phyloP scores from a whole-genome alignment of 202 grass and related monocot genomes.

The Schoenoplectus tabernaemontani region DNA sequence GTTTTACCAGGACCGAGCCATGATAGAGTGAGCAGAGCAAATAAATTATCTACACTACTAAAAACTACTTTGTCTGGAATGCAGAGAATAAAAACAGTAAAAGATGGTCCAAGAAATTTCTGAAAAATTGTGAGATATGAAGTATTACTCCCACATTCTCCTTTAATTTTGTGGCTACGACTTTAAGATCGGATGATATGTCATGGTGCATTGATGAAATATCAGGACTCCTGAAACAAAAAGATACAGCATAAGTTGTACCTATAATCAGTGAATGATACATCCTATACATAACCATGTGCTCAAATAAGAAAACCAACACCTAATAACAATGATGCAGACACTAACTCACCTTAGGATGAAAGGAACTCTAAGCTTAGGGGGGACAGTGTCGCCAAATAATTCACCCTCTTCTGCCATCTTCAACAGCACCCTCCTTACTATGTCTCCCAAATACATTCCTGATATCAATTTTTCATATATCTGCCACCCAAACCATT shows the following conservation, averaged over 20 bases:
- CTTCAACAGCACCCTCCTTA: constrained; percentile 67
- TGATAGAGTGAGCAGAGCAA: background rate
- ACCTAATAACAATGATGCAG: background rate
- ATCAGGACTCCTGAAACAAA: constrained; percentile 43
- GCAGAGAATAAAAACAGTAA: background rate
- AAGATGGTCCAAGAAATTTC: constrained; percentile 4
- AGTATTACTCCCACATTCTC: constrained; percentile 43
- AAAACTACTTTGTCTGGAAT: background rate
- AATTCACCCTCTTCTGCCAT: constrained; percentile 40
- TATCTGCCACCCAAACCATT: constrained; percentile 38
- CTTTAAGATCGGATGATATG: constrained; percentile 55
- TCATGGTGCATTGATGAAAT: constrained; percentile 79
- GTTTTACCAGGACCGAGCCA: background rate
- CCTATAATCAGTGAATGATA: background rate
- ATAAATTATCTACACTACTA: background rate
- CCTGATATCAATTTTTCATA: constrained; percentile 89
- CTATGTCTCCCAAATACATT: constrained; percentile 88
- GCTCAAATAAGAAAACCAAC: background rate
- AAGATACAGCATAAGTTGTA: background rate
- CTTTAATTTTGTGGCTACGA: constrained; percentile 51
- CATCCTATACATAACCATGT: background rate
- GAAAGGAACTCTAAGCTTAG: constrained; percentile 48
- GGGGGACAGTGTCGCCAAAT: constrained; percentile 42
- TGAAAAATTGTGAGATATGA: background rate
- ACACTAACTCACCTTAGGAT: constrained; percentile 35